Conservation (phyloP, 129 eudicot species). For the Rutidosis leptorrhynchoides region DNA sequence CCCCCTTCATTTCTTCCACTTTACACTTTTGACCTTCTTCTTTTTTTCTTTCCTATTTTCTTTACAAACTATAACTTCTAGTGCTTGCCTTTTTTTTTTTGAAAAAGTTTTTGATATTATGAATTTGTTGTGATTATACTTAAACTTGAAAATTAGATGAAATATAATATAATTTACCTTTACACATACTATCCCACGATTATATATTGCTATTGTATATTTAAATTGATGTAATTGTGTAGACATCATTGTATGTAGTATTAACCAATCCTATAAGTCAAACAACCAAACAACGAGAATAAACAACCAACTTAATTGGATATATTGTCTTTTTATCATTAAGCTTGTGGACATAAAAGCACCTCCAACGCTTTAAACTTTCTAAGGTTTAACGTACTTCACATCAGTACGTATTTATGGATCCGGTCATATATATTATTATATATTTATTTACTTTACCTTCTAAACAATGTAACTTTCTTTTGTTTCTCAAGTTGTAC, state of each 20-base stretch:
- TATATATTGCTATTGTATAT: not conserved
- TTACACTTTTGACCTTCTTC: constrained; percentile 12
- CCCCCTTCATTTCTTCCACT: not conserved
- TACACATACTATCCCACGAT: not conserved
- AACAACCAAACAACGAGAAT: not conserved
- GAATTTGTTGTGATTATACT: not conserved
- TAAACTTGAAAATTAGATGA: not conserved
- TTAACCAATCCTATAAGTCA: not conserved
- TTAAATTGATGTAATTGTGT: not conserved
- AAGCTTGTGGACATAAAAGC: not conserved
- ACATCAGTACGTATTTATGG: not conserved
- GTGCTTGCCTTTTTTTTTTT: not conserved
- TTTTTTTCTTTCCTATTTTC: not conserved
- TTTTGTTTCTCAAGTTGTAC: no score
- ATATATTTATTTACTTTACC: no score
- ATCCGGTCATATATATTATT: no score
- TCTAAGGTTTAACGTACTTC: not conserved
- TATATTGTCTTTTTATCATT: no score
- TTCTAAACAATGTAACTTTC: no score
- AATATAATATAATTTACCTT: no score
- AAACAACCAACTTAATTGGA: not conserved
- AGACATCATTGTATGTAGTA: not conserved
- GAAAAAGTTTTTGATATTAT: not conserved
- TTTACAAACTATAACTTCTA: constrained; percentile 9
- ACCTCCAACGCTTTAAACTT: not conserved